Conservation (phyloP, 176 grass and related monocot genomes). For the Aechmea fasciata region DNA sequence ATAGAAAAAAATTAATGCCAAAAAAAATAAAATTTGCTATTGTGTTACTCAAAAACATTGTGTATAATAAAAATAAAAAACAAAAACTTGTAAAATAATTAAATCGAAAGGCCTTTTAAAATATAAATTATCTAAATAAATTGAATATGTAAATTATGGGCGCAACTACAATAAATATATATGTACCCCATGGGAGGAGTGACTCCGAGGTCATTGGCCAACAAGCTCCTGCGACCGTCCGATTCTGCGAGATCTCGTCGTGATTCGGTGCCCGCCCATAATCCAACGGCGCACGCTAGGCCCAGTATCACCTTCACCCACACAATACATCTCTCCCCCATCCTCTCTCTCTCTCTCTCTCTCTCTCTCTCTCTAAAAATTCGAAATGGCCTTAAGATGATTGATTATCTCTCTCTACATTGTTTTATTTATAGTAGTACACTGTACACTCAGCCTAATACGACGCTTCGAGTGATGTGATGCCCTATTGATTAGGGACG, state of each 20-base stretch:
- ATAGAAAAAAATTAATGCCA: too few species aligned
- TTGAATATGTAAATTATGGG: neutral
- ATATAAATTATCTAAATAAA: neutral
- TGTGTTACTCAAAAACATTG: too few species aligned
- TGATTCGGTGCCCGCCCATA: neutral
- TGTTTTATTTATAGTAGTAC: neutral
- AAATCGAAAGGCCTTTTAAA: neutral
- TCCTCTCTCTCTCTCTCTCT: slow-evolving; percentile 2
- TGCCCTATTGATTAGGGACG: too few species aligned
- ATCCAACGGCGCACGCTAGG: slow-evolving; percentile 14
- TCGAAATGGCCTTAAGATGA: neutral
- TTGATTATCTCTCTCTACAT: neutral
- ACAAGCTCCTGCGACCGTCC: slow-evolving; percentile 49
- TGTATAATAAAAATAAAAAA: neutral
- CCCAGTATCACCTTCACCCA: slow-evolving; percentile 9
- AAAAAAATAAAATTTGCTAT: too few species aligned
- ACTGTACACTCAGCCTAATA: too few species aligned
- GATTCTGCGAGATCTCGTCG: slow-evolving; percentile 30
- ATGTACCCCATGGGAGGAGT: slow-evolving; percentile 92
- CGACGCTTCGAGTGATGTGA: too few species aligned
- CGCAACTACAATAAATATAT: neutral
- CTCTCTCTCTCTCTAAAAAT: slow-evolving; percentile 6
- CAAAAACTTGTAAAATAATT: neutral
- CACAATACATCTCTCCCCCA: neutral
- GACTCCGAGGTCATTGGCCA: slow-evolving; percentile 59